Evolutionary conservation across 305 asterid genomes (phyloP).

Genomic region (Solanum hybrid): DNA sequence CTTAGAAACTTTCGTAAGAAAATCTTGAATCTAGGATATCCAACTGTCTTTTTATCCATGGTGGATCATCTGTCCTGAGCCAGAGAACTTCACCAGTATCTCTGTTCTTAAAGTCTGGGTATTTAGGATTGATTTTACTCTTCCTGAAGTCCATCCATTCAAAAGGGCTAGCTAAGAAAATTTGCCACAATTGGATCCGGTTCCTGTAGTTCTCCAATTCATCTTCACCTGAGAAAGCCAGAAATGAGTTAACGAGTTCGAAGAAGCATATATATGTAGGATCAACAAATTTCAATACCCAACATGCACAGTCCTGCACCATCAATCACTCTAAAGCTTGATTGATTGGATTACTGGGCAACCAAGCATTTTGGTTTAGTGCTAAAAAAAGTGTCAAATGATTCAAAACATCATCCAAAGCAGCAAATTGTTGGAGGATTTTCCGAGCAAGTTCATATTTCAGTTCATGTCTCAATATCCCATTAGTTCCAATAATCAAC

Average conservation of each 20-base stretch:
- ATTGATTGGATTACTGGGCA: not conserved
- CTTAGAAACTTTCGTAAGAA: constrained; percentile 12
- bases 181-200: constrained; percentile 69
- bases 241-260: not conserved
- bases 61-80: constrained; percentile 54
- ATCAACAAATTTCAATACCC: not conserved
- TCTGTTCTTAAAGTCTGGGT: constrained; percentile 73
- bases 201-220: constrained; percentile 24
- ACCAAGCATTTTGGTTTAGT: not conserved
- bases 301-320: not conserved
- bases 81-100: constrained; percentile 71
- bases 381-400: not conserved
- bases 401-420: not conserved
- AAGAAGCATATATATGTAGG: not conserved
- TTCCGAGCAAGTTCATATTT: not conserved
- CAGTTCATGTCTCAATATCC: not conserved
- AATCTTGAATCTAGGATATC: constrained; percentile 42
- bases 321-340: not conserved
- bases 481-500: not conserved
- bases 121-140: constrained; percentile 25
- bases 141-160: constrained; percentile 78
- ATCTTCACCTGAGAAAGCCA: constrained; percentile 30
- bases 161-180: constrained; percentile 54
- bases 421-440: not conserved
- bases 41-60: constrained; percentile 74